Conservation (phyloP, 2,329 filamentous ascomycete genomes). For the Orbilia quercus region DNA sequence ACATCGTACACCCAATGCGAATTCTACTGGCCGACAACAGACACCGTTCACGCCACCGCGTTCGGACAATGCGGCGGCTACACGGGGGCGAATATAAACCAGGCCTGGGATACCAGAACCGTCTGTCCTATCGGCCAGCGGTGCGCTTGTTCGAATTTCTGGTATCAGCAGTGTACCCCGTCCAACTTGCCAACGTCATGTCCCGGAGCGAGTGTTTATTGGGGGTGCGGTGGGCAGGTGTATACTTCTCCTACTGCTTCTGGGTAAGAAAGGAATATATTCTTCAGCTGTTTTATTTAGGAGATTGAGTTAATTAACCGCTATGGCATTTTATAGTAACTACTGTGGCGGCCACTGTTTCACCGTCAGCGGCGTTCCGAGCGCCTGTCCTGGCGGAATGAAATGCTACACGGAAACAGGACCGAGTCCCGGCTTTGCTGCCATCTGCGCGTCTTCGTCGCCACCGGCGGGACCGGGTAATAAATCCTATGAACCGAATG, state of each 20-base stretch:
- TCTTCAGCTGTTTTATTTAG: not conserved
- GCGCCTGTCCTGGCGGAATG: constrained; percentile 16
- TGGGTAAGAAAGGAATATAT: constrained; percentile 1
- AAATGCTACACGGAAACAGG: constrained; percentile 24
- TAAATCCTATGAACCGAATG: constrained; percentile 19
- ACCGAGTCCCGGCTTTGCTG: constrained; percentile 22
- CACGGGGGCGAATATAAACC: constrained; percentile 16
- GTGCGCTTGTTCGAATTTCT: constrained; percentile 25
- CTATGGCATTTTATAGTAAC: not conserved
- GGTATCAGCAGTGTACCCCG: constrained; percentile 16
- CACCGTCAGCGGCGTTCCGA: constrained; percentile 19
- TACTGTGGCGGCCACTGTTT: constrained; percentile 25
- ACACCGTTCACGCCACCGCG: constrained; percentile 15
- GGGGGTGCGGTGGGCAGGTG: constrained; percentile 19
- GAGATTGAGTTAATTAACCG: no score
- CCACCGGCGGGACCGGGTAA: constrained; percentile 10
- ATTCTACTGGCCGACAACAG: constrained; percentile 30
- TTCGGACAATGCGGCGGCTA: constrained; percentile 21
- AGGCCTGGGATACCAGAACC: constrained; percentile 23
- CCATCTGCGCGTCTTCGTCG: constrained; percentile 21
- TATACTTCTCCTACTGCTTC: constrained; percentile 12
- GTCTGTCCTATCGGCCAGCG: constrained; percentile 10
- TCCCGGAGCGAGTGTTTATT: constrained; percentile 15
- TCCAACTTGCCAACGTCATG: constrained; percentile 1
- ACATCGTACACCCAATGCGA: constrained; percentile 15